Evolutionary conservation across 345 rosid genomes (phyloP), one percentile per base, ranked within the genome.

Genomic region (Passiflora organensis): DNA sequence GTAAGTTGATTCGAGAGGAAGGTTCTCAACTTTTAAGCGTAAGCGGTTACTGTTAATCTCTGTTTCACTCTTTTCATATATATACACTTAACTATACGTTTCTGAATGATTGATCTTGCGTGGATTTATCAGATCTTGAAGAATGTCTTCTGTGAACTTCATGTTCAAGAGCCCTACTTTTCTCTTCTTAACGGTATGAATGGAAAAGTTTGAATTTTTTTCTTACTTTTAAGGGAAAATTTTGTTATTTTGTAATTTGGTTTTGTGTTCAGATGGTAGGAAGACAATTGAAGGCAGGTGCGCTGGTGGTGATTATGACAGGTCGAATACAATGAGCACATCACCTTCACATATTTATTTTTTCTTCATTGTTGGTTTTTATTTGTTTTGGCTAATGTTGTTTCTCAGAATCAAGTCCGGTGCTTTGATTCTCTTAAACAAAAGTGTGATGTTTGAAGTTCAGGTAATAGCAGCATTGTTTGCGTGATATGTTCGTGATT

Each of bases 401-500:
- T 28, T 28, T 28, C 43, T 64, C 76, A 90, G 95, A 56, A 79
- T 90, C 49, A 61, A 57, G 41, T 53, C 81, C 0, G 86, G 87
- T 55, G 79, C 62, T 36, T 70, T 80, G 59, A 67, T 87, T 55
- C 75, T 90, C 43, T 57, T 82, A 51, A 90, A 85, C 63, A 77
- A 80, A 70, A 76, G 78, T 61, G 51, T 85, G 78, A 74, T 82
- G 63, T 76, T 82, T 63, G 62, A 84, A 69, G 95, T 87, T 72
- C 73, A 84, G 95, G 95, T 90, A 60, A 76, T 65, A 38, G 25
- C 22, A 15, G 23, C 55, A 4, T 0, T 37, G 36, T 17, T 22
- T 48, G 32, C 48, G 1, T 45, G 41, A 48, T 54, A 32, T 64
- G 15, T 24, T 55, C 56, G 36, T 28, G 13, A 17, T 48, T 72